These are phyloP conservation scores for Aspergillus carlsbadensis DNA, from an alignment of 495 filamentous ascomycete genomes.

Conservation along the genomic window DNA sequence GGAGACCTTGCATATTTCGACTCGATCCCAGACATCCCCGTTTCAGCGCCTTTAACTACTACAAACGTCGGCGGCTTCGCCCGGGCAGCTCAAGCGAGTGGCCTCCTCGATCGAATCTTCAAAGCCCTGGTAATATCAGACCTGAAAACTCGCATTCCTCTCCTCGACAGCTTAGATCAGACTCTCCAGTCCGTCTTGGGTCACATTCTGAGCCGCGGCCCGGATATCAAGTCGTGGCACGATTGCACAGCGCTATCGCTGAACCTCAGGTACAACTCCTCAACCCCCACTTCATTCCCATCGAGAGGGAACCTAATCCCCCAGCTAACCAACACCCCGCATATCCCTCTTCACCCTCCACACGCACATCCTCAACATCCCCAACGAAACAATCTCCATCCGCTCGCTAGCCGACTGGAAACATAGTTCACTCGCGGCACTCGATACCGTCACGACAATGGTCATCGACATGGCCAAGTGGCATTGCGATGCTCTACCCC, in stretches of 20 bases:
- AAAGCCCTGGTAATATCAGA: constrained; percentile 17
- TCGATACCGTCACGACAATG: constrained; percentile 10
- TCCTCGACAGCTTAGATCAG: constrained; percentile 18
- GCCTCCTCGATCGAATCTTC: constrained; percentile 30
- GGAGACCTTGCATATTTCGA: neutral
- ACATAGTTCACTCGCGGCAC: neutral
- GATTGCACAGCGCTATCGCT: constrained; percentile 31
- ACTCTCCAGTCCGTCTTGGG: constrained; percentile 20
- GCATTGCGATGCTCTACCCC: neutral
- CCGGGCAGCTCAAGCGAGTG: constrained; percentile 30
- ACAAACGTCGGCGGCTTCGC: constrained; percentile 19
- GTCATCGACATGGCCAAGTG: neutral
- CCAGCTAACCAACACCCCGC: no score
- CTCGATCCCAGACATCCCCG: neutral
- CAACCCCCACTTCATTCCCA: neutral
- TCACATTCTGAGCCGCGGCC: constrained; percentile 23
- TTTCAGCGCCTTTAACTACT: neutral
- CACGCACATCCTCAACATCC: neutral
- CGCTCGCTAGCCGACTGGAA: constrained; percentile 3
- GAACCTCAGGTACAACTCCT: constrained; percentile 22
- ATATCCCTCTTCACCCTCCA: constrained; percentile 7
- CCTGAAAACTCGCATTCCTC: constrained; percentile 15
- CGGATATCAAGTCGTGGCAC: constrained; percentile 17
- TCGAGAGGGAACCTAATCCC: neutral
- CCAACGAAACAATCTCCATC: neutral